These are phyloP conservation scores for Cladochytrium replicatum DNA, from an alignment of 192 early-diverging fungal genomes.

Conservation along the genomic window DNA sequence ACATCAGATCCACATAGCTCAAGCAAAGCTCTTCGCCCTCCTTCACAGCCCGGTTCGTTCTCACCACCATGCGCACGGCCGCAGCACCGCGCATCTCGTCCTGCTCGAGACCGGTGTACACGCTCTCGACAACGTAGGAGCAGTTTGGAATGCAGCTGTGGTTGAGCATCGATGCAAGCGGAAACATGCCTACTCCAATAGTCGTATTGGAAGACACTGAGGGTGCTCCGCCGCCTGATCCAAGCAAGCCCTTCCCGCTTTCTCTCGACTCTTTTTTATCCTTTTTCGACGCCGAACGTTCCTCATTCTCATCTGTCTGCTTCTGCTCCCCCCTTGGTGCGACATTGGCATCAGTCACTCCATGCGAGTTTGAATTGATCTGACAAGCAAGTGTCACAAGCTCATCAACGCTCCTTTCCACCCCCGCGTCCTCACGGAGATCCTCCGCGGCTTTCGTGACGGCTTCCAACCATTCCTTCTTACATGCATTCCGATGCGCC, in stretches of 20 bases:
- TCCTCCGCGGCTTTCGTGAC: constrained; percentile 16
- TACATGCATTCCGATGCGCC: constrained; percentile 13
- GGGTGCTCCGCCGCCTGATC: too few species aligned
- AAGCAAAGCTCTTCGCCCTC: constrained; percentile 53
- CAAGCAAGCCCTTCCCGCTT: too few species aligned
- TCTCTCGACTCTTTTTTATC: too few species aligned
- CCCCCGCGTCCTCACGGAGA: constrained; percentile 13
- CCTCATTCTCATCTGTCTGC: too few species aligned
- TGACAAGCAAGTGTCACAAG: constrained; percentile 44
- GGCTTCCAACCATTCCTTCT: constrained; percentile 15
- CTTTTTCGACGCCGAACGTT: too few species aligned
- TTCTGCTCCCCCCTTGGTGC: too few species aligned
- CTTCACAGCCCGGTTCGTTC: constrained; percentile 43
- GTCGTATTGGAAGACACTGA: too few species aligned
- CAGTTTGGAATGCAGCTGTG: constrained; percentile 70
- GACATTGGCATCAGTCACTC: constrained; percentile 38
- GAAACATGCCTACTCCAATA: constrained; percentile 59
- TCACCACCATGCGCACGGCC: constrained; percentile 48
- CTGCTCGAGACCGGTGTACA: too few species aligned
- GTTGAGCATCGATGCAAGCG: constrained; percentile 57
- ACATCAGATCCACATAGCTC: constrained; percentile 61
- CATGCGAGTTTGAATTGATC: constrained; percentile 57
- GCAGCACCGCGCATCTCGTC: too few species aligned
- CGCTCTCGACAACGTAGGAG: constrained; percentile 41
- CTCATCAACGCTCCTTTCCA: constrained; percentile 21